These are phyloP conservation scores for Geosmithia morbida DNA, from an alignment of 2,329 filamentous ascomycete species.

Conservation along the genomic window DNA sequence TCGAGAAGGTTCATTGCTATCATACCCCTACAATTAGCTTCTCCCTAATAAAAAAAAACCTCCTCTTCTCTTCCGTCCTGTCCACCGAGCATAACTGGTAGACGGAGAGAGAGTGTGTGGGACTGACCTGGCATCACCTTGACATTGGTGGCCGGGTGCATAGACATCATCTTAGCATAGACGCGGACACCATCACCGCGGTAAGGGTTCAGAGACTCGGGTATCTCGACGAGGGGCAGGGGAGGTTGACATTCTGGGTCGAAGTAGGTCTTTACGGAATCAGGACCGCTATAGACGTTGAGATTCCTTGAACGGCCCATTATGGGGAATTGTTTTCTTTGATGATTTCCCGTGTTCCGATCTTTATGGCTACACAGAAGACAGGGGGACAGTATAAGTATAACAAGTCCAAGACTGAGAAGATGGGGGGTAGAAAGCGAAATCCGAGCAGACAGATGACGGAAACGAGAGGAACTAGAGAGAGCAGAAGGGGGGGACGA, in stretches of 20 bases:
- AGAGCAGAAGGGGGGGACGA: background rate
- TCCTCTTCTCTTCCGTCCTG: too few species aligned
- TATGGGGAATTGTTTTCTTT: background rate
- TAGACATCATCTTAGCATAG: slow-evolving; percentile 40
- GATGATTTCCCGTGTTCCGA: background rate
- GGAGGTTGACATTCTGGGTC: slow-evolving; percentile 22
- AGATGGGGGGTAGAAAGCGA: background rate
- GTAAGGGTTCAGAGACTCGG: slow-evolving; percentile 17
- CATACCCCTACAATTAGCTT: background rate
- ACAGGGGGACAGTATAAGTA: background rate
- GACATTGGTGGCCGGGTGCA: slow-evolving; percentile 50
- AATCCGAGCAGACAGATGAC: too few species aligned
- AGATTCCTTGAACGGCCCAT: slow-evolving; percentile 1
- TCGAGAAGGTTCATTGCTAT: slow-evolving; percentile 34
- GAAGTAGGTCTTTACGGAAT: slow-evolving; percentile 30
- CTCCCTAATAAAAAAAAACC: background rate
- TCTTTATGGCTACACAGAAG: background rate
- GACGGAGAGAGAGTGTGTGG: background rate
- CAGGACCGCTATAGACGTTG: slow-evolving; percentile 40
- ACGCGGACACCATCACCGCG: slow-evolving; percentile 3
- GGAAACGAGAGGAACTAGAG: background rate
- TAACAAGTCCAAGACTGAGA: too few species aligned
- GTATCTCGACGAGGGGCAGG: slow-evolving; percentile 46
- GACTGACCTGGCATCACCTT: slow-evolving; percentile 42
- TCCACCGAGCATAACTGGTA: too few species aligned